Evolutionary conservation across 805 yeast genomes (phyloP).

Genomic region (Kodamaea restingae): DNA sequence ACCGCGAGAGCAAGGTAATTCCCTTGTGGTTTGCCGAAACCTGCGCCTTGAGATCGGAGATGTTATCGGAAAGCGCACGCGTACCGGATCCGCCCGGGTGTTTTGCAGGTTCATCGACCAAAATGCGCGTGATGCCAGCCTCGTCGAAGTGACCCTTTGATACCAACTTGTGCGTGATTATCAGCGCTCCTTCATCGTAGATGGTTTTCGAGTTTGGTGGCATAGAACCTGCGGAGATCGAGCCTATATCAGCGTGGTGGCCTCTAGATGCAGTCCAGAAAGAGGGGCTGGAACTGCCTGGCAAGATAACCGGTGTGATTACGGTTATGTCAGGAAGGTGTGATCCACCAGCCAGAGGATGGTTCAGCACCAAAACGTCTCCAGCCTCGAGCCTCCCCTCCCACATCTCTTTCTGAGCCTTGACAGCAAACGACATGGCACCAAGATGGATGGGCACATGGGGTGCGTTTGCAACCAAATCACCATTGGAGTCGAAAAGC

Average conservation of each 20-base stretch:
- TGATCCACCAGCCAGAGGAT: slow-evolving; percentile 42
- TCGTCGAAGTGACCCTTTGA: slow-evolving; percentile 69
- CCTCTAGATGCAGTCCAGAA: slow-evolving; percentile 94
- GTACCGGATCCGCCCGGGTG: slow-evolving; percentile 89
- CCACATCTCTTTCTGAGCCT: slow-evolving; percentile 39
- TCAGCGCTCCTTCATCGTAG: slow-evolving; percentile 89
- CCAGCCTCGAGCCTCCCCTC: slow-evolving; percentile 37
- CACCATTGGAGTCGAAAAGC: slow-evolving; percentile 38
- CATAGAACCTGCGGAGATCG: slow-evolving; percentile 88
- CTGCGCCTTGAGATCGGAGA: slow-evolving; percentile 53
- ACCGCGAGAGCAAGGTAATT: slow-evolving; percentile 54
- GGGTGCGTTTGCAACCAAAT: slow-evolving; percentile 45
- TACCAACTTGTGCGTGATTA: slow-evolving; percentile 73
- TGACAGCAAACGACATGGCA: slow-evolving; percentile 45
- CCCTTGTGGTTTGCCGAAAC: slow-evolving; percentile 87
- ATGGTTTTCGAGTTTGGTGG: slow-evolving; percentile 85
- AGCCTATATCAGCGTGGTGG: slow-evolving; percentile 96
- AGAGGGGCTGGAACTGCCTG: slow-evolving; percentile 44
- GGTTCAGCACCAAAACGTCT: slow-evolving; percentile 42
- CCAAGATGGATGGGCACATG: slow-evolving; percentile 46
- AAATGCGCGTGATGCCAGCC: slow-evolving; percentile 54
- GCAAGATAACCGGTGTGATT: slow-evolving; percentile 77
- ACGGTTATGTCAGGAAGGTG: slow-evolving; percentile 67
- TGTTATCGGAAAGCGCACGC: slow-evolving; percentile 74
- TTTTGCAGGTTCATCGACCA: slow-evolving; percentile 72